Conservation (phyloP, 176 grass and related monocot species). For the Eleusine coracana region DNA sequence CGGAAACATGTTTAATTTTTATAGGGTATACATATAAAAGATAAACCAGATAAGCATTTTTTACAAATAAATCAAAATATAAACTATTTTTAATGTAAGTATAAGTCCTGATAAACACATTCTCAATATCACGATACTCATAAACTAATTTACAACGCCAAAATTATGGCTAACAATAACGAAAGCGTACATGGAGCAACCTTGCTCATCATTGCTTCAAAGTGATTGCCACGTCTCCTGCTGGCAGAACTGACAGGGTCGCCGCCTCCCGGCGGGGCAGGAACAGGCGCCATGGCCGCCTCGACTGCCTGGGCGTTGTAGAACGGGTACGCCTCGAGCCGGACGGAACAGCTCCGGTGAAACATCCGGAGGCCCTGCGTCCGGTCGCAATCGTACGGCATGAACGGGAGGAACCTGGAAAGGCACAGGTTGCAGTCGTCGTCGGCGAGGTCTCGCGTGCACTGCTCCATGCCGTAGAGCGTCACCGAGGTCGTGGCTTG, state of each 20-base stretch:
- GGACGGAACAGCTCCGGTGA: constrained; percentile 37
- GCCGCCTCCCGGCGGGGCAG: background rate
- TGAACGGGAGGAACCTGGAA: fast-evolving
- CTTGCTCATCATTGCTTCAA: no score
- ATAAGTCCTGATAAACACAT: no score
- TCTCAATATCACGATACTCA: no score
- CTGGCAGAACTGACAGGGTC: background rate
- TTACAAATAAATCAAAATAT: no score
- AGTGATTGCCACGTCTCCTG: no score
- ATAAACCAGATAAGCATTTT: no score
- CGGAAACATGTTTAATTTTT: no score
- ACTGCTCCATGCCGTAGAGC: constrained; percentile 56
- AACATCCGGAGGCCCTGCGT: background rate
- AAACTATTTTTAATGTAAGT: no score
- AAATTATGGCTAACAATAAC: no score
- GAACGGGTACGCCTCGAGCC: constrained; percentile 40
- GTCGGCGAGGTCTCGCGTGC: constrained; percentile 50
- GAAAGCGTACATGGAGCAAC: no score
- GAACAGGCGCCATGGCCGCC: constrained; percentile 31
- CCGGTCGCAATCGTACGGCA: background rate
- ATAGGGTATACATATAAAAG: no score
- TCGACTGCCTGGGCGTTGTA: constrained; percentile 28
- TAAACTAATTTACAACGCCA: no score
- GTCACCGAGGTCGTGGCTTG: background rate
- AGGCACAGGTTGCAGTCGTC: constrained; percentile 52